Evolutionary conservation across 2,329 filamentous ascomycete genomes (phyloP).

Genomic region (Curvularia verruculosa): DNA sequence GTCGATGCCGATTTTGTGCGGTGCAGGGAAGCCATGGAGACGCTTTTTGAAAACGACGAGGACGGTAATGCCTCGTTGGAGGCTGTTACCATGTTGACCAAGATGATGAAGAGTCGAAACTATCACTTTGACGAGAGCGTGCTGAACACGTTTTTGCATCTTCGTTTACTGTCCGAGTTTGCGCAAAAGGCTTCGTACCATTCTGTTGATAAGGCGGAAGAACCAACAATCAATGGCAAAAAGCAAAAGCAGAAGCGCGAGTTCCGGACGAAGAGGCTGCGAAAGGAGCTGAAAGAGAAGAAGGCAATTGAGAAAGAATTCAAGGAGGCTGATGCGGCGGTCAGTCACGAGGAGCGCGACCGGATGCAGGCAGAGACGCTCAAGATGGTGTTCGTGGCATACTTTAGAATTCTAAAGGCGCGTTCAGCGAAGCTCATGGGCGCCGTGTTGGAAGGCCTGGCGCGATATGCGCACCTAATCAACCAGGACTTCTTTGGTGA

Average conservation of each 20-base stretch:
- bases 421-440: constrained; percentile 87
- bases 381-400: constrained; percentile 92
- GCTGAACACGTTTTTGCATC: constrained; percentile 86
- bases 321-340: constrained; percentile 86
- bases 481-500: constrained; percentile 99
- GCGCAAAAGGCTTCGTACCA: constrained; percentile 81
- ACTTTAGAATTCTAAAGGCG: constrained; percentile 91
- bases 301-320: constrained; percentile 92
- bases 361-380: constrained; percentile 93
- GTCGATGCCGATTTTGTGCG: constrained; percentile 78
- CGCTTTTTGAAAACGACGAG: constrained; percentile 83
- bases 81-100: constrained; percentile 80
- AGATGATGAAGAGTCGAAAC: constrained; percentile 91
- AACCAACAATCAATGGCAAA: constrained; percentile 57
- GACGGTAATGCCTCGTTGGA: constrained; percentile 89
- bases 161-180: constrained; percentile 88
- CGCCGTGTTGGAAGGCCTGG: constrained; percentile 92
- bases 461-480: constrained; percentile 93
- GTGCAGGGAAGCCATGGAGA: constrained; percentile 78
- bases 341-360: constrained; percentile 90
- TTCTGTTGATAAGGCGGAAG: constrained; percentile 67
- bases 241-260: constrained; percentile 76
- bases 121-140: constrained; percentile 85
- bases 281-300: constrained; percentile 83
- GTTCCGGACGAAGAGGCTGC: constrained; percentile 85